Base-by-base conservation (phyloP, 2,329 filamentous ascomycete species). In the Sordariomycetes sp. region DNA sequence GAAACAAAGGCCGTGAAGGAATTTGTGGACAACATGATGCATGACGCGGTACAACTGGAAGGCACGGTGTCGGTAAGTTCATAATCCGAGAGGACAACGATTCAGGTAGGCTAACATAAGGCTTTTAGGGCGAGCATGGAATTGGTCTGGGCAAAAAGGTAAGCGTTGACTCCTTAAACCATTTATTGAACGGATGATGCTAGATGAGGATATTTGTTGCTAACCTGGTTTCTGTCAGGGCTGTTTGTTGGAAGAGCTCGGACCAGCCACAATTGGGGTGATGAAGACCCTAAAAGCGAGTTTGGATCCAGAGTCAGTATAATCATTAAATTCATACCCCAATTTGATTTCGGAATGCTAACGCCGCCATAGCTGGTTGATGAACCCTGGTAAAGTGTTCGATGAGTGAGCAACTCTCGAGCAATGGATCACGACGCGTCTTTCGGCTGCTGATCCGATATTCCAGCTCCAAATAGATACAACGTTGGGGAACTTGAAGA, bases 351-450 rank as follows among this genome's bases (percentile, higher is more conserved):
- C 30, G 34, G 28, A 11, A 15, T 21, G n/a, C n/a, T n/a, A n/a
- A n/a, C n/a, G n/a, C n/a, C n/a, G n/a, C n/a, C n/a, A 5, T 21
- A 55, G 73, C 33, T 81, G 79, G 73, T 54, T 83, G 26, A 62
- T 83, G 59, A 83, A 83, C 41, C 79, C 79, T 2, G 79, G 78
- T 6, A 82, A 82, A 53, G 74, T 82, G 26, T 79, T 82, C 51
- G 75, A 81, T 32, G 54, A 49, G 32, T 45, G 30, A 23, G 15
- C 8, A 10, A 28, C 8, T 19, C n/a, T n/a, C n/a, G n/a, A n/a
- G n/a, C n/a, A n/a, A 28, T 4, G 15, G 14, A 15, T 17, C 12
- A 12, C 25, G 16, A 27, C 25, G 25, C 16, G 6, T 27, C 25
- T 14, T 27, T 15, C 16, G 25, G n/a, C 25, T 14, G 7, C 25